A percentile compares a stretch with the other conserved stretches of the same genome.
Conservation (phyloP, 768 basidiomycete genomes). For the Artomyces pyxidatus region DNA sequence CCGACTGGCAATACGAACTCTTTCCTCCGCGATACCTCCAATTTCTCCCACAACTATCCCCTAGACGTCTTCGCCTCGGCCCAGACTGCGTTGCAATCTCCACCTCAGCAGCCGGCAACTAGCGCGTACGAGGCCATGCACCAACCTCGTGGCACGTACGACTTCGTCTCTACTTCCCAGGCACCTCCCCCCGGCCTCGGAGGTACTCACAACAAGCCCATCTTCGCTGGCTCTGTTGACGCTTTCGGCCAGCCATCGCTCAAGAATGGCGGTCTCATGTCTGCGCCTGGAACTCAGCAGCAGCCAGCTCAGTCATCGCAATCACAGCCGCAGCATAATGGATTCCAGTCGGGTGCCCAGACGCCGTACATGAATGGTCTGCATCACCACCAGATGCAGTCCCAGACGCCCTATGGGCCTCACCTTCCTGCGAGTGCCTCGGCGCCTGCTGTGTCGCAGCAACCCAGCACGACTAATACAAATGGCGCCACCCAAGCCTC, state of each 20-base stretch:
- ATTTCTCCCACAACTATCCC: slow-evolving; percentile 14
- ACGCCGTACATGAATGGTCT: slow-evolving; percentile 38
- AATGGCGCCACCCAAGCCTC: slow-evolving; percentile 22
- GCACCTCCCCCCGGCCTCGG: slow-evolving; percentile 9
- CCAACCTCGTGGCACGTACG: slow-evolving; percentile 8
- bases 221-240: slow-evolving; percentile 11
- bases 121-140: slow-evolving; percentile 11
- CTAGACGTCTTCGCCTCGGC: slow-evolving; percentile 14
- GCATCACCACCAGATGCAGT: slow-evolving; percentile 34
- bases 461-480: slow-evolving; percentile 17
- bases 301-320: slow-evolving; percentile 28
- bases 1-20: slow-evolving; percentile 1
- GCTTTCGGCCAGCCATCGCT: slow-evolving; percentile 16
- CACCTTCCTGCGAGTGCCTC: slow-evolving; percentile 44
- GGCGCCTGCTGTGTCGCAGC: slow-evolving; percentile 16
- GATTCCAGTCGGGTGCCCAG: slow-evolving; percentile 24
- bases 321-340: slow-evolving; percentile 25
- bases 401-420: slow-evolving; percentile 71
- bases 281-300: slow-evolving; percentile 27
- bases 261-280: slow-evolving; percentile 17
- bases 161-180: slow-evolving; percentile 7
- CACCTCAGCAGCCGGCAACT: slow-evolving; percentile 12
- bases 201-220: slow-evolving; percentile 9
- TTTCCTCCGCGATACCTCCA: slow-evolving; percentile 18
- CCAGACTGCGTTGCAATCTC: slow-evolving; percentile 6